Base-by-base conservation (phyloP, 23 red algal genomes). In the Pyropia haitanensis region DNA sequence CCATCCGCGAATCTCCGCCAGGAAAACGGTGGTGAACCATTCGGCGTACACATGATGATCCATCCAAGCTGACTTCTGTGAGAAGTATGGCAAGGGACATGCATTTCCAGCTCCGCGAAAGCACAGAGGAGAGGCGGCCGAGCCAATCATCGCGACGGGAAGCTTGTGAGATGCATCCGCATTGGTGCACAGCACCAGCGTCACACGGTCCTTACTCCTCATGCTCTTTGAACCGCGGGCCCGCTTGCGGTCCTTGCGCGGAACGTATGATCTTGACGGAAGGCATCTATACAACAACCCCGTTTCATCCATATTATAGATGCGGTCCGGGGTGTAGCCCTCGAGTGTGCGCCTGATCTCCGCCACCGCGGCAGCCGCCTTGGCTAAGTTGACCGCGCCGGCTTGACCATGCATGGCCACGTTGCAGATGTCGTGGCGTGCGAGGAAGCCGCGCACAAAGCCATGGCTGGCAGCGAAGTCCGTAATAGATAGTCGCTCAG, bases 261-360 rank as follows among this genome's bases (percentile, higher is more conserved):
- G 60, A 21, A 61, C 39, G 39, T 27, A 73, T 25, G 69, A 56
- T 30, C 60, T 23, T 22, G 13, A 25, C 25, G 51, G 69, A 56
- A 73, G 51, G 24, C 56, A 54, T 27, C 26, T 59, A 58, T 23
- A 73, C 15, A 60, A 60, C 14, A 73, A 56, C 31, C 69, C 69
- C 9, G 69, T 73, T 33, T 73, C 69, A 60, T 73, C 69, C 50
- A 73, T 60, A 60, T 73, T 63, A 60, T 29, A 73, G 54, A 73
- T 73, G 20, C 28, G 20, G 26, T 73, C 50, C 30, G 30, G 30
- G 30, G 30, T 32, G 30, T 32, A 32, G 30, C 30, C 30, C 30
- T 32, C 30, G 5, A 32, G 30, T 5, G 2, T 32, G 30, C 30
- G 5, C 30, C 30, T 32, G 30, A 32, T 32, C 30, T 32, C 30